Conservation (phyloP, 306 rosid genomes). For the Begonia masoniana region DNA sequence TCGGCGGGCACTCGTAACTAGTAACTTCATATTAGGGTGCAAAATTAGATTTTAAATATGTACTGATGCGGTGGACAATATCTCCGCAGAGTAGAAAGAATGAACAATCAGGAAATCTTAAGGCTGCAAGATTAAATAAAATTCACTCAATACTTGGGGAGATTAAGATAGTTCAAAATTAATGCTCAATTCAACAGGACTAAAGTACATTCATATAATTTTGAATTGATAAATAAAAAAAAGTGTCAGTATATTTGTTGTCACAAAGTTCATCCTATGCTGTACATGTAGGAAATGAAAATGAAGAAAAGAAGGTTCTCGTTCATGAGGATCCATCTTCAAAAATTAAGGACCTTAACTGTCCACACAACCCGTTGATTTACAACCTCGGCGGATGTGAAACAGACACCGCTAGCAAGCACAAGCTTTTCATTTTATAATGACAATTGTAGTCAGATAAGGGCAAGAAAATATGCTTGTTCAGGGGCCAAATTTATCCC, state of each 20-base stretch:
- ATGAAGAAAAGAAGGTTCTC: conserved; percentile 14
- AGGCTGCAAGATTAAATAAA: not conserved
- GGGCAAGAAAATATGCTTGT: not conserved
- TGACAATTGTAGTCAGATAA: not conserved
- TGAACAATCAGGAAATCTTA: not conserved
- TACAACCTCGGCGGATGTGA: conserved; percentile 34
- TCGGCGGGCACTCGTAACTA: no score
- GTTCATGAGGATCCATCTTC: conserved; percentile 19
- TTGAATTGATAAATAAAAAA: not conserved
- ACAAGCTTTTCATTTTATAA: conserved; percentile 5
- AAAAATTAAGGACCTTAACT: conserved; percentile 32
- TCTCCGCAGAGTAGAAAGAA: no score
- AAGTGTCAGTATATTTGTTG: not conserved
- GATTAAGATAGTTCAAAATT: not conserved
- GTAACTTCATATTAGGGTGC: no score
- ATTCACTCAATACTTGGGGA: not conserved
- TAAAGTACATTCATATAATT: not conserved
- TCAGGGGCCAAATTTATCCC: no score
- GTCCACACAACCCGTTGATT: conserved; percentile 16
- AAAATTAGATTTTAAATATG: no score
- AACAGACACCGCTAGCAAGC: conserved; percentile 22
- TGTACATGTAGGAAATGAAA: not conserved
- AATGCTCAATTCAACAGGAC: not conserved
- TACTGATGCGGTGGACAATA: no score
- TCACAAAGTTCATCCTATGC: not conserved